Evolutionary conservation across 2,329 filamentous ascomycete species (phyloP), one percentile per base, ranked within the genome.

Genomic region (Rutstroemia sp.): DNA sequence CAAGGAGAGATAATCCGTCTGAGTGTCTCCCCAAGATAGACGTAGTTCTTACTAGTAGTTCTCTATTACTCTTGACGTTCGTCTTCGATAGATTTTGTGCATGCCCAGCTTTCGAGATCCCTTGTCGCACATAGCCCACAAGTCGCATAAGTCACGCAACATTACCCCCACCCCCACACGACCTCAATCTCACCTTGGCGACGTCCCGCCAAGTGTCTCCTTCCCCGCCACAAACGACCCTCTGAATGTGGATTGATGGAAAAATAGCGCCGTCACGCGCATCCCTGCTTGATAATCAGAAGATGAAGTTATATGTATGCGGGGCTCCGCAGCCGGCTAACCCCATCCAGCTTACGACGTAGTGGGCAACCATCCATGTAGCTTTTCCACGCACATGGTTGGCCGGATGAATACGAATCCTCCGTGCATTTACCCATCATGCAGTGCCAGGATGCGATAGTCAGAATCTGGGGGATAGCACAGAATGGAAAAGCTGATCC

Each of bases 261-360:
- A 45, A 46, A 46, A 46, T 52, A 37, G 27, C 7, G 8, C 23
- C 27, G 17, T 23, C 14, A 6, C 14, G 17, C 14, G 23, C 4
- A 4, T 21, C 50, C 25, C 17, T 37, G 19, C 10, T 5, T 23
- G 23, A 37, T 21, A 10, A 37, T 9, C 19, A 45, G 2, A 21
- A 9, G 17, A 34, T 45, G 17, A 21, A 10, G 27, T 30, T 30
- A 30, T 10, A 30, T 30, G 27, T 25, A 23, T 53, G 41, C 41
- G 50, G 50, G 50, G 50, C 25, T 53, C 41, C 39, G 14, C 39
- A 53, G 27, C 27, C 39, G 19, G 39, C 27, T 34, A 53, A 53
- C 50, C 34, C 14, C 17, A 47, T 45, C 44, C 41, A 14, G 14
- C n/a, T 25, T 37, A 46, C 27, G 46, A 46, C 17, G 50, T 42